phyloP scores from a whole-genome alignment of 306 rosid genomes.

The Inga leiocalycina region DNA sequence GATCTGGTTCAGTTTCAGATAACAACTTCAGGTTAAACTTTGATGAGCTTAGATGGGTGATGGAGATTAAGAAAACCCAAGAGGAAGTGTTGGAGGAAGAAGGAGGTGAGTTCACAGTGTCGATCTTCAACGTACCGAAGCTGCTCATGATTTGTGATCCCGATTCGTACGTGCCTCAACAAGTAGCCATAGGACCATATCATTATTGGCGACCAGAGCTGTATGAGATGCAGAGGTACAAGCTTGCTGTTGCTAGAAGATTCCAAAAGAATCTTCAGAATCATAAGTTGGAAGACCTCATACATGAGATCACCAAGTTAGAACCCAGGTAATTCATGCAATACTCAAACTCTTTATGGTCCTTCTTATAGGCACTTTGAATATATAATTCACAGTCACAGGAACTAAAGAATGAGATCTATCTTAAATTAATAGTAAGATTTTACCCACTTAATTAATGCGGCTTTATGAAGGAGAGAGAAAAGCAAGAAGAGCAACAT shows the following conservation, averaged over 20 bases:
- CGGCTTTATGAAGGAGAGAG: too few relatives aligned
- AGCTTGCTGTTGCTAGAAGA: slow-evolving; percentile 49
- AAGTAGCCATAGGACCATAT: slow-evolving; percentile 61
- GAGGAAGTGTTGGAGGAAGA: slow-evolving; percentile 51
- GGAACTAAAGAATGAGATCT: too few relatives aligned
- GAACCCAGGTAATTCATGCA: slow-evolving; percentile 28
- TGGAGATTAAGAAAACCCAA: slow-evolving; percentile 45
- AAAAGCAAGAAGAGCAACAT: too few relatives aligned
- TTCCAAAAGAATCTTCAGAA: slow-evolving; percentile 41
- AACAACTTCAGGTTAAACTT: slow-evolving; percentile 19
- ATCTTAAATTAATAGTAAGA: too few relatives aligned
- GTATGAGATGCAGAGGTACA: slow-evolving; percentile 63
- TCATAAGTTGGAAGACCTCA: slow-evolving; percentile 44
- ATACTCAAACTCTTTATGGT: too few relatives aligned
- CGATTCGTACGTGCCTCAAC: slow-evolving; percentile 58
- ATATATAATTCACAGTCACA: too few relatives aligned
- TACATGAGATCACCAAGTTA: slow-evolving; percentile 39
- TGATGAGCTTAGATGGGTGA: slow-evolving; percentile 50
- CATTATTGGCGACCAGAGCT: slow-evolving; percentile 60
- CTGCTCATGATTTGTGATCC: slow-evolving; percentile 28
- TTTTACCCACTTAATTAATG: too few relatives aligned
- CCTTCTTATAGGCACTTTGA: too few relatives aligned
- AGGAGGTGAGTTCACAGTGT: slow-evolving; percentile 32
- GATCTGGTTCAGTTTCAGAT: slow-evolving; percentile 16
- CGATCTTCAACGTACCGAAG: slow-evolving; percentile 48